These are phyloP conservation scores for Boehmeria nivea DNA, from an alignment of 306 rosid genomes.

Conservation along the genomic window DNA sequence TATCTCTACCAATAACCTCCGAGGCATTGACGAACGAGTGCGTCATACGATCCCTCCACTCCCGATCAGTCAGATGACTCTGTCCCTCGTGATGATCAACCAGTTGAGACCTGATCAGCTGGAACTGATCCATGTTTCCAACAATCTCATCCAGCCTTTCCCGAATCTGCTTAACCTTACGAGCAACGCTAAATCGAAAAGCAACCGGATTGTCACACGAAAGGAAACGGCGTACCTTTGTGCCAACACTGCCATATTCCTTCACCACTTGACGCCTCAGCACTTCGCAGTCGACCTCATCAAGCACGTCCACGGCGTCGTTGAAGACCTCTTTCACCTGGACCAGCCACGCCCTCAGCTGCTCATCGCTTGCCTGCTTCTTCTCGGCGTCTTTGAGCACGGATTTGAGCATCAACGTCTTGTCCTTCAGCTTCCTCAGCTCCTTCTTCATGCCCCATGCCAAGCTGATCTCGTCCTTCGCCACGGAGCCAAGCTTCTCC, in stretches of 20 bases:
- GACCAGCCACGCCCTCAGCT: neutral
- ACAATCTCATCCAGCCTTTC: neutral
- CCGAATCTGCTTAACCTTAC: slow-evolving; percentile 4
- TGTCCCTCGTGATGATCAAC: too few relatives aligned
- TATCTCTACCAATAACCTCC: slow-evolving; percentile 21
- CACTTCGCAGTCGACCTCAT: slow-evolving; percentile 16
- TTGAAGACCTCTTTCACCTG: slow-evolving; percentile 16
- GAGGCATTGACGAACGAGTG: slow-evolving; percentile 9
- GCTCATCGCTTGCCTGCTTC: slow-evolving; percentile 2
- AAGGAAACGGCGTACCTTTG: slow-evolving; percentile 15
- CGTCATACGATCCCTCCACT: neutral
- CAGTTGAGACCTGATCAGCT: neutral
- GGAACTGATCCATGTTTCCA: neutral
- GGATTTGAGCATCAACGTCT: neutral
- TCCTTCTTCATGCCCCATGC: slow-evolving; percentile 14
- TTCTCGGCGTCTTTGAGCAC: slow-evolving; percentile 22
- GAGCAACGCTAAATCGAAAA: slow-evolving; percentile 10
- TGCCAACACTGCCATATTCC: neutral
- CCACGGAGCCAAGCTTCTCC: neutral
- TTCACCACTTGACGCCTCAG: slow-evolving; percentile 3
- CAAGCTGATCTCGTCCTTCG: slow-evolving; percentile 4
- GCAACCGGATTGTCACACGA: slow-evolving; percentile 13
- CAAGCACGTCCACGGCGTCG: slow-evolving; percentile 7
- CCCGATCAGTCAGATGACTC: too few relatives aligned
- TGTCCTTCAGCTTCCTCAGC: neutral